These are phyloP conservation scores for Ophiostoma ips DNA, from an alignment of 2,329 filamentous ascomycete genomes.

Conservation along the genomic window DNA sequence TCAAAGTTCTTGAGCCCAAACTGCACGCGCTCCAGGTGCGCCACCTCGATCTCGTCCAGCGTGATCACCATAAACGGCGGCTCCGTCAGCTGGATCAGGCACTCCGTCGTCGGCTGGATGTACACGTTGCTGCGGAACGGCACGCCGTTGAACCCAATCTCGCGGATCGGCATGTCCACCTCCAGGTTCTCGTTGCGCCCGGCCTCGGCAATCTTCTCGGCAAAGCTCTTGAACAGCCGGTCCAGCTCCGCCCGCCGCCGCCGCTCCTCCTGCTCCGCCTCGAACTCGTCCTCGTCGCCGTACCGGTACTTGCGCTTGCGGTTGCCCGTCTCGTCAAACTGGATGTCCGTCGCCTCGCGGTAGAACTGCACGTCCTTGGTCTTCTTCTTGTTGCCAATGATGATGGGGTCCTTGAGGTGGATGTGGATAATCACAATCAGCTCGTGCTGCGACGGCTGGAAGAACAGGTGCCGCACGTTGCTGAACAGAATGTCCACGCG, in stretches of 20 bases:
- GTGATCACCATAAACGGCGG: constrained; percentile 94
- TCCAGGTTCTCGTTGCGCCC: constrained; percentile 81
- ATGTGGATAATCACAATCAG: constrained; percentile 97
- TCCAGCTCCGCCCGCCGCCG: constrained; percentile 83
- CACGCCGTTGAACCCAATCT: constrained; percentile 93
- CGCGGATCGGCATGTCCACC: constrained; percentile 92
- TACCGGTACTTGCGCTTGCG: constrained; percentile 95
- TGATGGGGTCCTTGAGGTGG: constrained; percentile 93
- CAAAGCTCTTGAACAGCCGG: constrained; percentile 88
- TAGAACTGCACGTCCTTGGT: constrained; percentile 98
- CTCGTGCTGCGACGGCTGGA: constrained; percentile 93
- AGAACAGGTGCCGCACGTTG: constrained; percentile 97
- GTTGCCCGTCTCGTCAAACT: constrained; percentile 97
- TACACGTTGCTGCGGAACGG: constrained; percentile 91
- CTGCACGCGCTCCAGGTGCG: constrained; percentile 87
- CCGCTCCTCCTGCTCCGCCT: constrained; percentile 94
- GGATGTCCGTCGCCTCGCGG: constrained; percentile 92
- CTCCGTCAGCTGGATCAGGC: constrained; percentile 90
- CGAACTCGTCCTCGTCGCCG: constrained; percentile 96
- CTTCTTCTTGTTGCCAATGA: constrained; percentile 95
- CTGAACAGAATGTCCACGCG: constrained; percentile 91
- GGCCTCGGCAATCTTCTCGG: constrained; percentile 94
- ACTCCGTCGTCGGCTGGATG: constrained; percentile 92
- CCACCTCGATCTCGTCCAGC: constrained; percentile 88
- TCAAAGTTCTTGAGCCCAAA: constrained; percentile 99